Conservation (phyloP, 2,329 filamentous ascomycete species). For the Hirsutella minnesotensis region DNA sequence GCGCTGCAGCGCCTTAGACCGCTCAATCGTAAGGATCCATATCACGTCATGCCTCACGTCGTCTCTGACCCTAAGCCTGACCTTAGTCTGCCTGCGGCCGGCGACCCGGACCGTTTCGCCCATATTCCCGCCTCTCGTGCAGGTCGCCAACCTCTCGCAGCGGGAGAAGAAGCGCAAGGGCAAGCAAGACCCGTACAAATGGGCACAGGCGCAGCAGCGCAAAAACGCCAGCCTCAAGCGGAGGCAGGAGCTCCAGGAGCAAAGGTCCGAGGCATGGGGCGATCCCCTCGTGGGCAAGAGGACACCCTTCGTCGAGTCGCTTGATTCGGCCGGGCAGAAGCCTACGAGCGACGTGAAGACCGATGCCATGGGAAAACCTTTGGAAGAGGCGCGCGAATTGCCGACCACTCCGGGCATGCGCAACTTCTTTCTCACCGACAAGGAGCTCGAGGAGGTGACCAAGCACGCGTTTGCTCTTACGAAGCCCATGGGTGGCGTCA, state of each 20-base stretch:
- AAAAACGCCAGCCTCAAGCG: slow-evolving; percentile 74
- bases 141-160: slow-evolving; percentile 51
- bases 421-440: slow-evolving; percentile 63
- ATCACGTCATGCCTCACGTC: not conserved
- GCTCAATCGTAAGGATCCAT: slow-evolving; percentile 43
- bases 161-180: slow-evolving; percentile 53
- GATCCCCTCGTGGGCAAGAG: slow-evolving; percentile 67
- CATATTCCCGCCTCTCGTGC: slow-evolving; percentile 45
- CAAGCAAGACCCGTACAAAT: slow-evolving; percentile 70
- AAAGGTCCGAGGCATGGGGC: slow-evolving; percentile 55
- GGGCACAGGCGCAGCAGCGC: slow-evolving; percentile 69
- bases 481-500: slow-evolving; percentile 34
- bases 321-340: slow-evolving; percentile 52
- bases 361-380: slow-evolving; percentile 29
- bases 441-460: slow-evolving; percentile 56
- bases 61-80: slow-evolving; percentile 1
- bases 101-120: slow-evolving; percentile 31
- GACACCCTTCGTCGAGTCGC: slow-evolving; percentile 75
- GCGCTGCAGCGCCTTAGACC: slow-evolving; percentile 46
- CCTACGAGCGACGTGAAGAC: slow-evolving; percentile 20
- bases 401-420: slow-evolving; percentile 43
- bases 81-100: slow-evolving; percentile 48
- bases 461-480: slow-evolving; percentile 57
- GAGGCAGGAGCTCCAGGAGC: slow-evolving; percentile 54
- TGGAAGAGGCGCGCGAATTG: slow-evolving; percentile 26